phyloP scores from a whole-genome alignment of 208 protist genomes.

The Leishmania aethiopica region DNA sequence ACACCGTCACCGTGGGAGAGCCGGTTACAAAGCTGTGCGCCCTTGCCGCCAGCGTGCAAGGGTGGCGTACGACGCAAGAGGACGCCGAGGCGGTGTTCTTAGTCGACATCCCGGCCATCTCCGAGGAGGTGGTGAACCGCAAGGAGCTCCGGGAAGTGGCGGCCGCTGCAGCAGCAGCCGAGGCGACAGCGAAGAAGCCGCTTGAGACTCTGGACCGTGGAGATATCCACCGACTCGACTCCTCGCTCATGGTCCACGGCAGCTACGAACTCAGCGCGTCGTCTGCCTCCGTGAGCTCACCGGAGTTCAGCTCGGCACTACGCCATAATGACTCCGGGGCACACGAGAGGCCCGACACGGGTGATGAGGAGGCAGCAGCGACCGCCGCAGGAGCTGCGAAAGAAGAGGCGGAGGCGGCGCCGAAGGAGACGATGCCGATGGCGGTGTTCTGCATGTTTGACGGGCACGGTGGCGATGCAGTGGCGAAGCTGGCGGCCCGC shows the following conservation, averaged over 20 bases:
- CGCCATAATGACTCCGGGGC: not conserved
- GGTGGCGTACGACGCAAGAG: slow-evolving; percentile 82
- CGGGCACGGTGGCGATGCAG: slow-evolving; percentile 80
- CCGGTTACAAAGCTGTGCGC: slow-evolving; percentile 48
- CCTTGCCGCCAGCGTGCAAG: slow-evolving; percentile 69
- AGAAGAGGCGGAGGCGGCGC: not conserved
- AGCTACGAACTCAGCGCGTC: not conserved
- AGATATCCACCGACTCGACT: not conserved
- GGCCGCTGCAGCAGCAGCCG: not conserved
- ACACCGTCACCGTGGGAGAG: slow-evolving; percentile 47
- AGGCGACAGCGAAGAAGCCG: not conserved
- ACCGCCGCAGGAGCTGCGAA: not conserved
- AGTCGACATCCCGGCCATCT: slow-evolving; percentile 55
- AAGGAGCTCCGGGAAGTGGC: slow-evolving; percentile 11
- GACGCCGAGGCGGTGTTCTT: slow-evolving; percentile 76
- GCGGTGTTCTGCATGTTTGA: slow-evolving; percentile 86
- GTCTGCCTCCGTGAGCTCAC: not conserved
- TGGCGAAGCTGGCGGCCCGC: slow-evolving; percentile 66
- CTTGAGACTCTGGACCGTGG: not conserved
- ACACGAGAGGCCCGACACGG: not conserved
- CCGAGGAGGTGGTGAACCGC: slow-evolving; percentile 22
- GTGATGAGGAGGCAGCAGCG: not conserved
- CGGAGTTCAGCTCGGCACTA: not conserved
- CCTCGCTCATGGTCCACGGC: not conserved
- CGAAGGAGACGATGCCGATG: slow-evolving; percentile 57